Evolutionary conservation across 2,329 filamentous ascomycete species (phyloP).

Genomic region (Clarireedia monteithiana): DNA sequence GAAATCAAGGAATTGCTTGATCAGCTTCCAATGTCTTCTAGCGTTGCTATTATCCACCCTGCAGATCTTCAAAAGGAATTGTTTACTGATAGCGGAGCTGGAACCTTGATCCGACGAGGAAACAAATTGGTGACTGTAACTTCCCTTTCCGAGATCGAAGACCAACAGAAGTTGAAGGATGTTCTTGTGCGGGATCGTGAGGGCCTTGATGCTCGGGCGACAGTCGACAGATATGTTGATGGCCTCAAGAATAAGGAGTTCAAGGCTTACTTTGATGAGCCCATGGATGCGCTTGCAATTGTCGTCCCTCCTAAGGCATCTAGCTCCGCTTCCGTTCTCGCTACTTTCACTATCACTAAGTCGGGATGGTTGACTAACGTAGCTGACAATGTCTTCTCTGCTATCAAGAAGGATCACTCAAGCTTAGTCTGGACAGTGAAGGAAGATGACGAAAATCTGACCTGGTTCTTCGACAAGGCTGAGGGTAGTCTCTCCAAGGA

Average conservation of each 20-base stretch:
- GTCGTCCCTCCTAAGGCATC: constrained; percentile 67
- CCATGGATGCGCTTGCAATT: constrained; percentile 86
- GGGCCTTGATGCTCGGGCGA: constrained; percentile 71
- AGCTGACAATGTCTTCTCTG: constrained; percentile 88
- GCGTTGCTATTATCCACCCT: constrained; percentile 95
- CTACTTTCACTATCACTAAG: constrained; percentile 89
- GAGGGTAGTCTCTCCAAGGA: constrained; percentile 82
- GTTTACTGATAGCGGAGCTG: constrained; percentile 91
- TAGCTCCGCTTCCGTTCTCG: constrained; percentile 68
- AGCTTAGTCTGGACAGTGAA: constrained; percentile 95
- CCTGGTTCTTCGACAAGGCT: constrained; percentile 97
- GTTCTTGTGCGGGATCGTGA: constrained; percentile 76
- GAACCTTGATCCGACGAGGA: constrained; percentile 84
- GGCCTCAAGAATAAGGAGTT: constrained; percentile 71
- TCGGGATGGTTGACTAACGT: constrained; percentile 91
- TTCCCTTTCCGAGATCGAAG: constrained; percentile 65
- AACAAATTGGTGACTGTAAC: constrained; percentile 76
- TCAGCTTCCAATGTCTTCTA: constrained; percentile 81
- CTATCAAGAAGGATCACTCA: constrained; percentile 88
- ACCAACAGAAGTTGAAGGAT: constrained; percentile 70
- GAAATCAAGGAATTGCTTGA: constrained; percentile 93
- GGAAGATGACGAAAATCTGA: constrained; percentile 90
- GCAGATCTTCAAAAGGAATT: constrained; percentile 93
- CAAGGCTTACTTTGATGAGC: constrained; percentile 89
- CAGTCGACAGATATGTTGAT: constrained; percentile 80